A percentile compares a stretch with the other conserved stretches of the same genome.
These are phyloP conservation scores for Elsinoe perseae DNA, from an alignment of 2,329 filamentous ascomycete genomes.

Conservation along the genomic window DNA sequence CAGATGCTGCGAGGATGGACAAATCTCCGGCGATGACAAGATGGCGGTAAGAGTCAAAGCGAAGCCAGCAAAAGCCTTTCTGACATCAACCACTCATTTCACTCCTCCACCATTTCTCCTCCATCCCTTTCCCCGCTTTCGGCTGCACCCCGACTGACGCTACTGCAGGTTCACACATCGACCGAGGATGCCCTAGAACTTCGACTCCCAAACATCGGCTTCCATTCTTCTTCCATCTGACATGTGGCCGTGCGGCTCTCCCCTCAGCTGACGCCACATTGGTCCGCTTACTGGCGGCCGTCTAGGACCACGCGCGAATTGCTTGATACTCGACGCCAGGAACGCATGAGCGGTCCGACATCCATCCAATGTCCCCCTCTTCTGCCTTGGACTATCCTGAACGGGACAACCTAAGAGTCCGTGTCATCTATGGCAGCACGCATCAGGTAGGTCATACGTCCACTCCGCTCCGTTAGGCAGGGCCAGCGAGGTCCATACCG, in stretches of 20 bases:
- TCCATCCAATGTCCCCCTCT: not conserved
- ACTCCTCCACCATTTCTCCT: not conserved
- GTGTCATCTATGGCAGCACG: not conserved
- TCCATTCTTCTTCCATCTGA: conserved; percentile 9
- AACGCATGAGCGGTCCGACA: conserved; percentile 3
- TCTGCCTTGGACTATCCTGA: not conserved
- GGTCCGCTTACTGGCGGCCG: conserved; percentile 1
- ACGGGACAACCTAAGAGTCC: not conserved
- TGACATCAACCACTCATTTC: conserved; percentile 1
- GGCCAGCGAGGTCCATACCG: not conserved
- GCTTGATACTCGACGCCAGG: conserved; percentile 2
- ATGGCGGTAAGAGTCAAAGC: not conserved
- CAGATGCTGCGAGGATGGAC: not conserved
- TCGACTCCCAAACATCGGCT: conserved; percentile 5
- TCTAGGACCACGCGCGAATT: not conserved
- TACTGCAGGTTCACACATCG: conserved; percentile 10
- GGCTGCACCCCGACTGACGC: not conserved
- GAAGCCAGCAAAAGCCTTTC: not conserved
- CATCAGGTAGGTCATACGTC: conserved; percentile 5
- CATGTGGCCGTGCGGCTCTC: conserved; percentile 9
- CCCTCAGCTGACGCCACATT: not conserved
- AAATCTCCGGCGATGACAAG: not conserved
- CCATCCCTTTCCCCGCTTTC: conserved; percentile 7
- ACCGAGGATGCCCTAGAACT: not conserved
- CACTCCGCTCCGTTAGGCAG: not conserved